Evolutionary conservation across 106 monocot species (phyloP), one percentile per base, ranked within the genome.

Genomic region (Allium cepa): DNA sequence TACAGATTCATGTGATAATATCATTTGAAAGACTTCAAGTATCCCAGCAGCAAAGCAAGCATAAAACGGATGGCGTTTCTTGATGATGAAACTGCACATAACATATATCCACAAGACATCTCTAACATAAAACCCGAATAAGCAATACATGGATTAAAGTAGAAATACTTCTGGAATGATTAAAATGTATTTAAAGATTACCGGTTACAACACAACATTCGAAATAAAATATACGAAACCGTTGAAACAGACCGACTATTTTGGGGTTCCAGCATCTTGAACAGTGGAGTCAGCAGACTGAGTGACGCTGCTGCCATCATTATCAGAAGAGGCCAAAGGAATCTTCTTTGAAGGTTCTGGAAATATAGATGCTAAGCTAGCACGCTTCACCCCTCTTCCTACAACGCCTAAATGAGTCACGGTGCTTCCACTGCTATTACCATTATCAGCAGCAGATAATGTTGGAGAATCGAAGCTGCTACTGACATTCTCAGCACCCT

Each of bases 401-500:
- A 99, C 89, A 5, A 99, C 89, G 58, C 97, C 97, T 58, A 99
- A 80, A 79, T 99, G 82, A 17, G 80, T 97, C 15, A 92, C 77
- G 9, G 64, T 49, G 7, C 64, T 46, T 26, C 67, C 63, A 49
- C 72, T 77, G 64, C 72, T 79, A 16, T 81, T 72, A 13, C 77
- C 80, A 16, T 81, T 72, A 11, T 76, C 80, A 48, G 88, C 76
- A 50, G 81, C 79, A 15, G 92, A 82, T 11, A 80, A 9, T 18
- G 84, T 67, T 12, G 88, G 80, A 0, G 86, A 88, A 72, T 89
- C 96, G 47, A 89, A 92, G 57, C 69, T 61, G 16, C 75, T 74
- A 46, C 57, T 82, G 8, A 75, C 18, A 36, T 36, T 36, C 36
- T 36, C 36, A 1, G 52, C 47, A 66, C 73, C 85, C 68, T 79